Conservation (phyloP, 2,329 filamentous ascomycete genomes). For the Fusarium buxicola region DNA sequence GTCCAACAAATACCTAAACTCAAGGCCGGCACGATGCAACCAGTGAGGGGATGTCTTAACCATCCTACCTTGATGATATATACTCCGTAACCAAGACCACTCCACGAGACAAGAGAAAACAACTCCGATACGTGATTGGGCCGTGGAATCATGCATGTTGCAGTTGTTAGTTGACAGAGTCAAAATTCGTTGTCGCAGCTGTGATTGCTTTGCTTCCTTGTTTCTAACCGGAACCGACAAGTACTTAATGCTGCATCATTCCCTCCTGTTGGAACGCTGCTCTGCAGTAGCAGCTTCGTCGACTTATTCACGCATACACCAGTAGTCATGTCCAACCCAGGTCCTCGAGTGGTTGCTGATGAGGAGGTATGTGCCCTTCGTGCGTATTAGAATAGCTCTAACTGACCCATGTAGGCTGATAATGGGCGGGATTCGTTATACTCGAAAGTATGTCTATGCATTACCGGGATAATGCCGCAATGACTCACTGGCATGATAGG, state of each 20-base stretch:
- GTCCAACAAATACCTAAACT: too few relatives aligned
- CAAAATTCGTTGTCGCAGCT: not conserved
- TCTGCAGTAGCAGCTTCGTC: not conserved
- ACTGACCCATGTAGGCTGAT: not conserved
- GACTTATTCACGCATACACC: not conserved
- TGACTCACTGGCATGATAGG: not conserved
- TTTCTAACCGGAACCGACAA: not conserved
- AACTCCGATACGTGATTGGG: not conserved
- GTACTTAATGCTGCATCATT: slow-evolving; percentile 1
- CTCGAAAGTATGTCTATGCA: not conserved
- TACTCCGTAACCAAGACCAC: too few relatives aligned
- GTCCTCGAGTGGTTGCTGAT: not conserved
- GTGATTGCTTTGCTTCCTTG: not conserved
- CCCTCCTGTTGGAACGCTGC: not conserved
- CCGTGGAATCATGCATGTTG: not conserved
- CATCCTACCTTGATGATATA: too few relatives aligned
- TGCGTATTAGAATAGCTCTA: not conserved
- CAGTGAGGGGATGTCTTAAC: too few relatives aligned
- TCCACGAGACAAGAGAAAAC: not conserved
- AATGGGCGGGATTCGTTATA: not conserved
- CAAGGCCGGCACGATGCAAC: too few relatives aligned
- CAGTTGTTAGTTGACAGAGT: not conserved
- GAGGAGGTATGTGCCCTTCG: not conserved
- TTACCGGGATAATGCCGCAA: not conserved
- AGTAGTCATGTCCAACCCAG: not conserved